Conservation (phyloP, 2,329 filamentous ascomycete species). For the Chaetothyriales sp. region DNA sequence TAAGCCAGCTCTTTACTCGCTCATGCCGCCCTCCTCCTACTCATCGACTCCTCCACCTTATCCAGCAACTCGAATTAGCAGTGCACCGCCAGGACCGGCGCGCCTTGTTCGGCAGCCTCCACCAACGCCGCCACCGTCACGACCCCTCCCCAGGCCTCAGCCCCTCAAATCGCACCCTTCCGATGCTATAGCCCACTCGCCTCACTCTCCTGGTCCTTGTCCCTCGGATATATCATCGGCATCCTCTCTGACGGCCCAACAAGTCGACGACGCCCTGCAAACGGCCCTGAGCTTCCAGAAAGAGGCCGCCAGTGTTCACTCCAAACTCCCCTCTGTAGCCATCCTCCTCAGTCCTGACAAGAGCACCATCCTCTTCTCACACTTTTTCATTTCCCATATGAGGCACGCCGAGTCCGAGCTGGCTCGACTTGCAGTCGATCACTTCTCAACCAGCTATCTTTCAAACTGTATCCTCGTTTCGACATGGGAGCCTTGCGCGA, state of each 20-base stretch:
- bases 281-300: conserved; percentile 32
- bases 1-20: not conserved
- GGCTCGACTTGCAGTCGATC: conserved; percentile 35
- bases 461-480: conserved; percentile 38
- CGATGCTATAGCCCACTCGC: conserved; percentile 2
- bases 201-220: not conserved
- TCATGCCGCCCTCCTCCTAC: not conserved
- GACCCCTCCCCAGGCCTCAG: not conserved
- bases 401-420: conserved; percentile 41
- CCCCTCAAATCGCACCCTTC: not conserved
- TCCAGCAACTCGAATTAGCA: not conserved
- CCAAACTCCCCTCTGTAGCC: conserved; percentile 38
- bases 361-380: conserved; percentile 34
- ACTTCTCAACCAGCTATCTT: conserved; percentile 37
- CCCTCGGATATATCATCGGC: not conserved
- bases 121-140: not conserved
- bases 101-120: not conserved
- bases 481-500: conserved; percentile 44
- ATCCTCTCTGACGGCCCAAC: conserved; percentile 23
- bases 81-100: not conserved
- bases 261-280: conserved; percentile 29
- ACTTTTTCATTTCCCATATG: conserved; percentile 40
- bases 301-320: conserved; percentile 29
- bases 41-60: not conserved
- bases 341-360: conserved; percentile 39